phyloP scores from a whole-genome alignment of 2,329 filamentous ascomycete species.

The Fusarium veterinarium region DNA sequence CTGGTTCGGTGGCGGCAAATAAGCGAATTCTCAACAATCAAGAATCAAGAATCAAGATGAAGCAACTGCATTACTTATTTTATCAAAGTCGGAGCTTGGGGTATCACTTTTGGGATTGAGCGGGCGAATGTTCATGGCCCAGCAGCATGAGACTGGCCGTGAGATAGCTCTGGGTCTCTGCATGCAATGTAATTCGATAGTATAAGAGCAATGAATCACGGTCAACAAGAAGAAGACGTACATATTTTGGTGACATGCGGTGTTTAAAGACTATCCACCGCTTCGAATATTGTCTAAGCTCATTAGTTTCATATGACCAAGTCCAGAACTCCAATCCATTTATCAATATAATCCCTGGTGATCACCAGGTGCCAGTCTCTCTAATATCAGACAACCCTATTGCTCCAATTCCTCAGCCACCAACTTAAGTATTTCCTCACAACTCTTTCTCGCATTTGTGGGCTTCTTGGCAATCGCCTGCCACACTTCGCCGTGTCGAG shows the following conservation, averaged over 20 bases:
- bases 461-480: constrained; percentile 88
- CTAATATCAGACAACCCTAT: background rate
- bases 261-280: background rate
- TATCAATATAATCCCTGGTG: background rate
- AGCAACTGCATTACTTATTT: constrained; percentile 24
- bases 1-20: constrained; percentile 78
- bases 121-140: constrained; percentile 17
- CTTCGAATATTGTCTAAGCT: constrained; percentile 24
- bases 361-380: background rate
- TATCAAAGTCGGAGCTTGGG: constrained; percentile 22
- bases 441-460: constrained; percentile 77
- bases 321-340: constrained; percentile 25
- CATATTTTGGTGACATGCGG: background rate
- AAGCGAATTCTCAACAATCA: constrained; percentile 10
- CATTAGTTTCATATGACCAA: constrained; percentile 23
- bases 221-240: background rate
- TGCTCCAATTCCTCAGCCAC: constrained; percentile 67
- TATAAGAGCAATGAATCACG: constrained; percentile 30
- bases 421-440: constrained; percentile 85
- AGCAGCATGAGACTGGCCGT: constrained; percentile 26
- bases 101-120: constrained; percentile 17
- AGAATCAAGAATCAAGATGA: background rate
- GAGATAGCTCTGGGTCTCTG: constrained; percentile 8
- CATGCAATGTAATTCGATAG: constrained; percentile 28
- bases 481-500: constrained; percentile 93